Conservation (phyloP, 306 rosid genomes). For the Rubus idaeus region DNA sequence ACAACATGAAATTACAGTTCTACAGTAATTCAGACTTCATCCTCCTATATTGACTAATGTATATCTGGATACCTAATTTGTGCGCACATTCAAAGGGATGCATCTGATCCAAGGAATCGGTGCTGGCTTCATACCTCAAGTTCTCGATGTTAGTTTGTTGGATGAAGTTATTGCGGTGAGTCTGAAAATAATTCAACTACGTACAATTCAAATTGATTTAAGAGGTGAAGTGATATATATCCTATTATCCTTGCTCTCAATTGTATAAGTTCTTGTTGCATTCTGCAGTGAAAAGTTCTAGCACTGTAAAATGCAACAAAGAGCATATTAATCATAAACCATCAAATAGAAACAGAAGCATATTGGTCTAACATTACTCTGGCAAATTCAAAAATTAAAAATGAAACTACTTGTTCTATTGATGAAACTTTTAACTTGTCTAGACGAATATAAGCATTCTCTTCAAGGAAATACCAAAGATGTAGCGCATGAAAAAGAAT, state of each 20-base stretch:
- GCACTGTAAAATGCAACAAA: too few relatives aligned
- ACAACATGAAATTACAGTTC: neutral
- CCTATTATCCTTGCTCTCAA: too few relatives aligned
- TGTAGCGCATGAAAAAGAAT: too few relatives aligned
- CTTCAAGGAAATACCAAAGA: too few relatives aligned
- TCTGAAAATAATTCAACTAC: neutral
- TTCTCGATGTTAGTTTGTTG: conserved; percentile 54
- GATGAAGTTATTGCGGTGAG: conserved; percentile 71
- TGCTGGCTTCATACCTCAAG: conserved; percentile 50
- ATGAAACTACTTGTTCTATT: too few relatives aligned
- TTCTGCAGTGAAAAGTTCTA: neutral
- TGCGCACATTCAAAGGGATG: conserved; percentile 41
- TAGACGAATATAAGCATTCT: neutral
- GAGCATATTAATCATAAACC: neutral
- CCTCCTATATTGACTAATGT: neutral
- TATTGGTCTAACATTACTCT: neutral
- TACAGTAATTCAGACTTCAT: neutral
- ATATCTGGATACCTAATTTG: neutral
- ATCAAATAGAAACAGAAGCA: neutral
- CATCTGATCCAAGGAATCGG: conserved; percentile 84
- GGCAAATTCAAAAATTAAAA: neutral
- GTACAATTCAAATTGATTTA: neutral
- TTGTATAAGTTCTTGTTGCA: neutral
- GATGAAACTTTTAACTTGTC: neutral
- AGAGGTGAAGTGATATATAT: too few relatives aligned